phyloP scores from a whole-genome alignment of 352 stramenopile species.

The Globisporangium apiculatum region DNA sequence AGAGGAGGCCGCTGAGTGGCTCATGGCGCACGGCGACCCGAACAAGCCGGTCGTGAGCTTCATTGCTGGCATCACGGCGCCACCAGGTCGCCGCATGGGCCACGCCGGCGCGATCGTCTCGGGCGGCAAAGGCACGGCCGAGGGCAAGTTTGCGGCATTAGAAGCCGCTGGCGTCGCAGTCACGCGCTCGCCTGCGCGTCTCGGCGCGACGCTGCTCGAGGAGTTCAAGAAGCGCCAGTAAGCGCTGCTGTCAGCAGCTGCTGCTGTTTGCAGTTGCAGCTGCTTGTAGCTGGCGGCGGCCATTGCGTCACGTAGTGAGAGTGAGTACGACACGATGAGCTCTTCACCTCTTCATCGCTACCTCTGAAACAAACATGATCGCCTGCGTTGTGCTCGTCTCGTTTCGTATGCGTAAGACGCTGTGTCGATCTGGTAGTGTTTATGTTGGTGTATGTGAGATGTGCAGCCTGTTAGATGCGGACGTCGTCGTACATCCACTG shows the following conservation, averaged over 20 bases:
- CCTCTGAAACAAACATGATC: no score
- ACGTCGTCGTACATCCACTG: constrained; percentile 75
- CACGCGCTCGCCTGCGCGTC: constrained; percentile 93
- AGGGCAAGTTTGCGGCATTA: constrained; percentile 97
- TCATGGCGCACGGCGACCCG: constrained; percentile 95
- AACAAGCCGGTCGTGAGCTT: constrained; percentile 99
- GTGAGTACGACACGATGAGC: no score
- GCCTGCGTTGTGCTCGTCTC: no score
- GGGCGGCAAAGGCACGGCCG: constrained; percentile 96
- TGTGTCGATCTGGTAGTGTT: neutral
- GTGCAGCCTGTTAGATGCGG: constrained; percentile 22
- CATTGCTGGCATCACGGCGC: constrained; percentile 98
- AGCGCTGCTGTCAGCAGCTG: neutral
- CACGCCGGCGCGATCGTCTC: constrained; percentile 99
- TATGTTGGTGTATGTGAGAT: neutral
- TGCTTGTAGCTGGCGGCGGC: no score
- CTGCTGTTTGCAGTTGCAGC: no score
- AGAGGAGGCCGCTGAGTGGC: constrained; percentile 98
- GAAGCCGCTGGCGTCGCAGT: constrained; percentile 94
- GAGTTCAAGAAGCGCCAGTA: constrained; percentile 86
- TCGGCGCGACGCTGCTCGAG: constrained; percentile 96
- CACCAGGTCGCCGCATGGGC: constrained; percentile 97
- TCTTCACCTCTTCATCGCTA: no score
- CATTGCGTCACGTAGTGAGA: no score
- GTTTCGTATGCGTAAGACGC: neutral